phyloP scores from a whole-genome alignment of 1,139 yeast species.

The Keqinozyma sinolaborantium region DNA sequence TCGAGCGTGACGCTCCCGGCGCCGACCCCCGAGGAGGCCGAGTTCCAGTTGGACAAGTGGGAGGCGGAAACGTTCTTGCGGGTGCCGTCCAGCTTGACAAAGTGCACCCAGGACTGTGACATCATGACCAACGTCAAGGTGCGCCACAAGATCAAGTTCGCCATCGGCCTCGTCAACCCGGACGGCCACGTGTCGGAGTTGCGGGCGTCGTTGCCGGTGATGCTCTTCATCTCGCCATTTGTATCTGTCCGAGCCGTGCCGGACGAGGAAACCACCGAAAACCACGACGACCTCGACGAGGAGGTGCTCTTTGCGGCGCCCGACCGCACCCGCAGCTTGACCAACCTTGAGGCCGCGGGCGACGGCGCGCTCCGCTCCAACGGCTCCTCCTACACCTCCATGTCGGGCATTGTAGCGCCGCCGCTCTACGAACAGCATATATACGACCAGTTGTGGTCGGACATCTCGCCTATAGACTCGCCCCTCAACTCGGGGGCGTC shows the following conservation, averaged over 20 bases:
- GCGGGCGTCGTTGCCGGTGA: slow-evolving; percentile 70
- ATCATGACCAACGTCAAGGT: slow-evolving; percentile 59
- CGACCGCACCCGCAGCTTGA: slow-evolving; percentile 28
- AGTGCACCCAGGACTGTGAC: slow-evolving; percentile 84
- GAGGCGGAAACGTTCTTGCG: slow-evolving; percentile 56
- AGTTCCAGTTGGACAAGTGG: slow-evolving; percentile 69
- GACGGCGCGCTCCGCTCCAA: slow-evolving; percentile 17
- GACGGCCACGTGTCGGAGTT: slow-evolving; percentile 78
- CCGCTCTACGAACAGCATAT: slow-evolving; percentile 85
- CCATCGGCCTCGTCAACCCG: slow-evolving; percentile 62
- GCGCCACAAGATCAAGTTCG: slow-evolving; percentile 66
- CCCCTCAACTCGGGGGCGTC: slow-evolving; percentile 52
- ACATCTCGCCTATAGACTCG: slow-evolving; percentile 55
- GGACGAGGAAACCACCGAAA: slow-evolving; percentile 17
- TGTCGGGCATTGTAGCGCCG: slow-evolving; percentile 67
- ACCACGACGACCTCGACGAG: slow-evolving; percentile 15
- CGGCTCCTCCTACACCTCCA: slow-evolving; percentile 28
- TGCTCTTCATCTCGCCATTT: slow-evolving; percentile 74
- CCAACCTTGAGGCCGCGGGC: slow-evolving; percentile 15
- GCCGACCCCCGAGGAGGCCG: slow-evolving; percentile 32
- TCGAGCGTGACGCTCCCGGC: slow-evolving; percentile 32
- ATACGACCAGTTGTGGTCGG: slow-evolving; percentile 82
- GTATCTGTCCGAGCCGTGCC: slow-evolving; percentile 61
- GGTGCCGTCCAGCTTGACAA: slow-evolving; percentile 69
- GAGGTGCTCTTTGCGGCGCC: slow-evolving; percentile 29